Conservation (phyloP, 2,329 filamentous ascomycete species). For the Aspergillus spinulosporus region DNA sequence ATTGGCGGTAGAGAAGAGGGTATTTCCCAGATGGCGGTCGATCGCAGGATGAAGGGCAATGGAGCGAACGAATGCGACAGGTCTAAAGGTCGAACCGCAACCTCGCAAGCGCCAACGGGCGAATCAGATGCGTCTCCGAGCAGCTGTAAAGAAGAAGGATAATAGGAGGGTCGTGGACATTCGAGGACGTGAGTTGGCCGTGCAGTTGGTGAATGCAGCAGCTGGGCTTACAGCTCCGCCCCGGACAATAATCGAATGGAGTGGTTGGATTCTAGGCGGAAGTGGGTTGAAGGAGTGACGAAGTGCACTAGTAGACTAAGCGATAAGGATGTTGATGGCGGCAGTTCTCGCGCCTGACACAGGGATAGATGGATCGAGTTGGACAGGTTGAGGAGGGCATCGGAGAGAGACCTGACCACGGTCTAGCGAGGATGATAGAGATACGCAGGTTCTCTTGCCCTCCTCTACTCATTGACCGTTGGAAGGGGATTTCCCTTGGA, state of each 20-base stretch:
- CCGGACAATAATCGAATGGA: slow-evolving; percentile 25
- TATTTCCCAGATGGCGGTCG: slow-evolving; percentile 22
- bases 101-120: slow-evolving; percentile 8
- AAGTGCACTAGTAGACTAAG: slow-evolving; percentile 3
- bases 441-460: slow-evolving; percentile 6
- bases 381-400: slow-evolving; percentile 25
- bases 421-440: slow-evolving; percentile 24
- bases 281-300: slow-evolving; percentile 19
- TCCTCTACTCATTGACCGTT: slow-evolving; percentile 20
- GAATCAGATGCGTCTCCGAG: slow-evolving; percentile 3
- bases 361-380: slow-evolving; percentile 17
- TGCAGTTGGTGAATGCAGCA: slow-evolving; percentile 26
- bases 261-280: slow-evolving; percentile 18
- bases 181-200: slow-evolving; percentile 19
- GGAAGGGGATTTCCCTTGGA: slow-evolving; percentile 29
- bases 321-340: slow-evolving; percentile 8
- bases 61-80: slow-evolving; percentile 25
- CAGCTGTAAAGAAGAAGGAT: slow-evolving; percentile 6
- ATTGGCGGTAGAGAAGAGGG: slow-evolving; percentile 9
- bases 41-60: slow-evolving; percentile 15
- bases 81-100: slow-evolving; percentile 21
- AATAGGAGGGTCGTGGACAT: slow-evolving; percentile 6
- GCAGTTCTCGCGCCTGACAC: slow-evolving; percentile 24
- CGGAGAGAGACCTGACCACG: slow-evolving; percentile 26
- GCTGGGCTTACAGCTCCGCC: slow-evolving; percentile 25